A percentile compares a stretch with the other conserved stretches of the same genome.
Evolutionary conservation across 164 flowering plant genomes (phyloP).

Genomic region (Magnolia officinalis): DNA sequence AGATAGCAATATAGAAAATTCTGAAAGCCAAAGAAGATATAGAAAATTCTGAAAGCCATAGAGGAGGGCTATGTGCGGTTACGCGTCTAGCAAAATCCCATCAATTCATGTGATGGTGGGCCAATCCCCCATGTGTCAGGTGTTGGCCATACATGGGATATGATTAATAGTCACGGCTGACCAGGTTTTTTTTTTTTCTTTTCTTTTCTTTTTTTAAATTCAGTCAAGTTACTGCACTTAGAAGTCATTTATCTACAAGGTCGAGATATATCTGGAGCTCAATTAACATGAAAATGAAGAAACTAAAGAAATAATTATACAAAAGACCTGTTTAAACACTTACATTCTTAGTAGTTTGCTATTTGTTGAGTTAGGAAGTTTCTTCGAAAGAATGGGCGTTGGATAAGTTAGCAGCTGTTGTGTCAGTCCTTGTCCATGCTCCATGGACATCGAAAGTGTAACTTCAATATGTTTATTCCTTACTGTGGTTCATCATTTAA

Average conservation of each 20-base stretch:
- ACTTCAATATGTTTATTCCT: neutral
- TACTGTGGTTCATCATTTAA: neutral
- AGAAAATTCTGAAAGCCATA: neutral
- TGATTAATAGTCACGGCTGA: too few relatives aligned
- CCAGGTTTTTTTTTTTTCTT: too few relatives aligned
- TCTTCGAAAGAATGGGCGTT: neutral
- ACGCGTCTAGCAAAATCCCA: neutral
- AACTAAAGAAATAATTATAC: neutral
- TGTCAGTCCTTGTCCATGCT: neutral
- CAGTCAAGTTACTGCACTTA: too few relatives aligned
- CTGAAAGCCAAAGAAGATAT: neutral
- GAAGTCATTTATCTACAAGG: neutral
- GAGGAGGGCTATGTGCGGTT: neutral
- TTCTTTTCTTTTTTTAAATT: too few relatives aligned
- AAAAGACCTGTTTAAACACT: neutral
- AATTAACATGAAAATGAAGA: neutral
- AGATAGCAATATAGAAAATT: neutral
- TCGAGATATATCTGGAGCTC: neutral
- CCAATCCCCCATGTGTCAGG: neutral
- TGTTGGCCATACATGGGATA: neutral
- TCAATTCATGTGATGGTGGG: neutral
- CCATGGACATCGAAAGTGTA: neutral
- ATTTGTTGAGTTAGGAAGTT: neutral
- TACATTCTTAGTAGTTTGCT: neutral
- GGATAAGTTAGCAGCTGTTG: neutral